These are phyloP conservation scores for Rhodotorula sp. DNA, from an alignment of 1,284 basidiomycete genomes.

Conservation along the genomic window DNA sequence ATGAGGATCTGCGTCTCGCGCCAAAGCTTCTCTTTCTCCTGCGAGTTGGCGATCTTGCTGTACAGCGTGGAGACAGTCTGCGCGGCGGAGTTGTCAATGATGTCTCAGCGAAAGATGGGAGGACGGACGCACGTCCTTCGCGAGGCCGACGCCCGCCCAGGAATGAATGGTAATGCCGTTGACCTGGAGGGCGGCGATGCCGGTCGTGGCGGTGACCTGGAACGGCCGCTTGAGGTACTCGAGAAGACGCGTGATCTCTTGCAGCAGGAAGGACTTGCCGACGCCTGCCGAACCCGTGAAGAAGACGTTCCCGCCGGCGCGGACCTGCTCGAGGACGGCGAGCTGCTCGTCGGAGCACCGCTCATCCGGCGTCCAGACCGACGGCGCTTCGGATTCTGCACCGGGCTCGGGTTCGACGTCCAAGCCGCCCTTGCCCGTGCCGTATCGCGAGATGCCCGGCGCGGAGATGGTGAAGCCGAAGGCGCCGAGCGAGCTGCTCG, in stretches of 20 bases:
- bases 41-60: constrained; percentile 8
- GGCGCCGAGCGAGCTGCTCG: constrained; percentile 37
- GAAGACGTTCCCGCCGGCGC: constrained; percentile 41
- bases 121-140: constrained; percentile 16
- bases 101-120: neutral
- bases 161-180: constrained; percentile 42
- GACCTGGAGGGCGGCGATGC: constrained; percentile 50
- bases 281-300: constrained; percentile 46
- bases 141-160: constrained; percentile 33
- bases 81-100: too few relatives aligned
- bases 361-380: constrained; percentile 28
- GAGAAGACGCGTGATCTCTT: constrained; percentile 38
- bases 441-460: constrained; percentile 54
- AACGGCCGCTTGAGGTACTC: constrained; percentile 21
- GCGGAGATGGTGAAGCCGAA: constrained; percentile 29
- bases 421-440: constrained; percentile 31
- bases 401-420: neutral
- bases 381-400: neutral
- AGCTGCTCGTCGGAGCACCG: constrained; percentile 42
- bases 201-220: constrained; percentile 46
- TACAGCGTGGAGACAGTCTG: constrained; percentile 23
- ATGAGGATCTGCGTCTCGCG: constrained; percentile 21
- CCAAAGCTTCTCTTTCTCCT: constrained; percentile 21
- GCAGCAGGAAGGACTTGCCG: constrained; percentile 45
- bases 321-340: constrained; percentile 36